Conservation (phyloP, 768 basidiomycete species). For the Xerocomus brunneocitrinus region DNA sequence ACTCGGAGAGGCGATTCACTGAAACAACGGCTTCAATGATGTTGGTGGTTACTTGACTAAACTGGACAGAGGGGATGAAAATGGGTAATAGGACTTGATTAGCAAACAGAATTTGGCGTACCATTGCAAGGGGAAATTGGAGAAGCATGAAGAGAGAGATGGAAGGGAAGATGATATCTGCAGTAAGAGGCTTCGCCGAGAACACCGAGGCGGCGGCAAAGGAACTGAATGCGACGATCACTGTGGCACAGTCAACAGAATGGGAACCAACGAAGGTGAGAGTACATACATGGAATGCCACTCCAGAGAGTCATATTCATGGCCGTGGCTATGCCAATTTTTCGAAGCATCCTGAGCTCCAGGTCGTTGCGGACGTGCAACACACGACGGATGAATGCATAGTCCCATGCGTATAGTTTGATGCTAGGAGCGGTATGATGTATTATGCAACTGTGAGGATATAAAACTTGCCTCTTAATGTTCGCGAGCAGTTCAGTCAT, state of each 20-base stretch:
- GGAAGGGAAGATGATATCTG: conserved; percentile 91
- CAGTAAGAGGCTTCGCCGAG: conserved; percentile 67
- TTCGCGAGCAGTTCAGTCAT: conserved; percentile 93
- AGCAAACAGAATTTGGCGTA: conserved; percentile 23
- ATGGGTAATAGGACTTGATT: conserved; percentile 15
- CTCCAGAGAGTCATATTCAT: conserved; percentile 61
- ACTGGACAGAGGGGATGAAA: conserved; percentile 53
- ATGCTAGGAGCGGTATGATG: conserved; percentile 44
- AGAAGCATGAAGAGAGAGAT: conserved; percentile 87
- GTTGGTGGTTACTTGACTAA: conserved; percentile 69
- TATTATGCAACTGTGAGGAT: not conserved
- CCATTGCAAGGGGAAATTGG: conserved; percentile 83
- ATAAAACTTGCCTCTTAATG: conserved; percentile 62
- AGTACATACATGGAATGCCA: conserved; percentile 51
- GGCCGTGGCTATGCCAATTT: conserved; percentile 75
- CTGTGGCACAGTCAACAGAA: conserved; percentile 20
- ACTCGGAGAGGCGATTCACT: conserved; percentile 68
- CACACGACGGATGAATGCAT: conserved; percentile 77
- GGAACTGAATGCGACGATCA: conserved; percentile 79
- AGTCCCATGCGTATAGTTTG: conserved; percentile 94
- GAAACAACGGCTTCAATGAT: conserved; percentile 89
- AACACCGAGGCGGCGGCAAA: conserved; percentile 70
- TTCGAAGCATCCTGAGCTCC: conserved; percentile 76
- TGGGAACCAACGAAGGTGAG: too few species aligned
- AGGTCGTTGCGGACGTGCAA: conserved; percentile 73